phyloP scores from a whole-genome alignment of 306 rosid genomes.

The Astragalus membranaceus region DNA sequence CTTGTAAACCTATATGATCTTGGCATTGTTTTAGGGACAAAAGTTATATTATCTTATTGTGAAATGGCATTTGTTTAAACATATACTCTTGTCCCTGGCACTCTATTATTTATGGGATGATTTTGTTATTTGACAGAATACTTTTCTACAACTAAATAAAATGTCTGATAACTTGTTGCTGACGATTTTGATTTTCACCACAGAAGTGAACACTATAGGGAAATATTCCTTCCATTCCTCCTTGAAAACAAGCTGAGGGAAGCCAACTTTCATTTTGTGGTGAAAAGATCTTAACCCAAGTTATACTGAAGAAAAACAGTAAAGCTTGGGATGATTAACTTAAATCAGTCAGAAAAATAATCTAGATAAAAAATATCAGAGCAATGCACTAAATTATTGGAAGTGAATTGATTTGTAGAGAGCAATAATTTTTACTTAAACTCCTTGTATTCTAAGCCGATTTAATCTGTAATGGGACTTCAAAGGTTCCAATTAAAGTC shows the following conservation, averaged over 20 bases:
- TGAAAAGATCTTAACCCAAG: not conserved
- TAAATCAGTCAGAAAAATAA: not conserved
- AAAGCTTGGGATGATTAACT: conserved; percentile 1
- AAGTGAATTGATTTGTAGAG: not conserved
- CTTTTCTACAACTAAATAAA: not conserved
- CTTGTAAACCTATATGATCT: not conserved
- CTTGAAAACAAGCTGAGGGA: not conserved
- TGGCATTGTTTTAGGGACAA: not conserved
- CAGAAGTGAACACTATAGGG: not conserved
- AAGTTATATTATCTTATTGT: not conserved
- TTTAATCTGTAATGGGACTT: not conserved
- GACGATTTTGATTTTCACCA: not conserved
- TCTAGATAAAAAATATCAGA: not conserved
- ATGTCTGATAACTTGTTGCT: not conserved
- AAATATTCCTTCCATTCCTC: not conserved
- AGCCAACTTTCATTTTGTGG: not conserved
- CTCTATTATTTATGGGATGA: not conserved
- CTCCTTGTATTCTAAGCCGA: not conserved
- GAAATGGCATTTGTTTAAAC: not conserved
- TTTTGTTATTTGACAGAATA: not conserved
- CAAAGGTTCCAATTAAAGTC: not conserved
- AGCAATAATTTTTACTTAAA: not conserved
- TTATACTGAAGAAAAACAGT: not conserved
- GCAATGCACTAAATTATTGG: conserved; percentile 5
- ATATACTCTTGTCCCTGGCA: not conserved